These are phyloP conservation scores for Entophlyctis luteolus DNA, from an alignment of 192 early-diverging fungal genomes.

Conservation along the genomic window DNA sequence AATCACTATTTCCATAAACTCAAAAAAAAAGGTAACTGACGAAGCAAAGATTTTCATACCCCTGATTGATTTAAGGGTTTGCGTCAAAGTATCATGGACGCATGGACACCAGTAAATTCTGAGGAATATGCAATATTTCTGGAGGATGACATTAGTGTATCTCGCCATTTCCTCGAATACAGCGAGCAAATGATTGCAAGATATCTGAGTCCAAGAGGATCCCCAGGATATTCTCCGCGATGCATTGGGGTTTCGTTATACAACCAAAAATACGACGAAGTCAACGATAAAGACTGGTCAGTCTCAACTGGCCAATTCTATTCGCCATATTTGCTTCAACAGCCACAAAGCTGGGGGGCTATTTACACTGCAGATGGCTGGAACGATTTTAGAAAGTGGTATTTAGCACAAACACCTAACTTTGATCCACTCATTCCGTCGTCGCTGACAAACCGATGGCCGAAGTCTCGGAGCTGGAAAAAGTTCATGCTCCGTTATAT, in stretches of 20 bases:
- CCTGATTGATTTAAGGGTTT: constrained; percentile 6
- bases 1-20: constrained; percentile 7
- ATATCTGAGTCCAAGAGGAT: constrained; percentile 14
- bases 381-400: constrained; percentile 27
- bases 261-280: constrained; percentile 26
- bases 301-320: neutral
- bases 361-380: constrained; percentile 21
- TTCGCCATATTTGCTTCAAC: constrained; percentile 23
- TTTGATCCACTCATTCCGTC: constrained; percentile 20
- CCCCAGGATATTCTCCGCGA: neutral
- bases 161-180: constrained; percentile 32
- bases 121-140: constrained; percentile 28
- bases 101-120: constrained; percentile 18
- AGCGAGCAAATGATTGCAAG: constrained; percentile 24
- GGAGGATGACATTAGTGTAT: constrained; percentile 35
- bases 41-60: neutral
- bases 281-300: constrained; percentile 17
- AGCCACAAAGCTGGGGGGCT: constrained; percentile 32
- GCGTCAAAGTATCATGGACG: constrained; percentile 23
- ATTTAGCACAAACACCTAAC: neutral
- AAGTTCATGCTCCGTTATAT: constrained; percentile 27
- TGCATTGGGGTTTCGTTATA: constrained; percentile 30
- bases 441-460: constrained; percentile 25
- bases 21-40: constrained; percentile 3
- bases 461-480: constrained; percentile 21